Evolutionary conservation across 495 filamentous ascomycete species (phyloP).

Genomic region (Margaritispora aquatica): DNA sequence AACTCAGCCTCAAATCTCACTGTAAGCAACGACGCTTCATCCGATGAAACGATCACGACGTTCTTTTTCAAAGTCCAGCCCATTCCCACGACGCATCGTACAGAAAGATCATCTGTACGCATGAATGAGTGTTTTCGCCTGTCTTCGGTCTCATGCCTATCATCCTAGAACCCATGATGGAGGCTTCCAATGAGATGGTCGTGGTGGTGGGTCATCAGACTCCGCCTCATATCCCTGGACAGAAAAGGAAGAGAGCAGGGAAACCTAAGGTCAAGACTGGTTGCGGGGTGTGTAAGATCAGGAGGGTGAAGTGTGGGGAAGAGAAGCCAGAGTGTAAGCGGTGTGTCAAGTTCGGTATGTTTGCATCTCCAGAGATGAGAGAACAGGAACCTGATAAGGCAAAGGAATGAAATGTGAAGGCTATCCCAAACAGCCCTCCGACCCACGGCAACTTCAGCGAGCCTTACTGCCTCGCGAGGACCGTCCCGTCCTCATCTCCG

Average conservation of each 20-base stretch:
- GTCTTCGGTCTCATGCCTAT: too few relatives aligned
- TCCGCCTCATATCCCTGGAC: background rate
- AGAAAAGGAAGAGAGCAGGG: background rate
- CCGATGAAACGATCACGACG: background rate
- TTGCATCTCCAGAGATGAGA: background rate
- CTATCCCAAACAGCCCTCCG: background rate
- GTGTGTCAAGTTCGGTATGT: background rate
- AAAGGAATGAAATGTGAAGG: constrained; percentile 8
- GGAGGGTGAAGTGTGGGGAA: constrained; percentile 3
- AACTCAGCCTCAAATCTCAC: background rate
- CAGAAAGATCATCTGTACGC: too few relatives aligned
- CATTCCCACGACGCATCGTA: too few relatives aligned
- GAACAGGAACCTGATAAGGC: background rate
- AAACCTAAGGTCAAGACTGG: constrained; percentile 2
- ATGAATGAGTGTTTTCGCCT: too few relatives aligned
- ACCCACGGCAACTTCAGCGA: background rate
- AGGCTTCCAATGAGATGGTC: background rate
- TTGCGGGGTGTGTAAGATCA: background rate
- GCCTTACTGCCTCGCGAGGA: background rate
- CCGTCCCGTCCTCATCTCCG: background rate
- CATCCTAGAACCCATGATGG: background rate
- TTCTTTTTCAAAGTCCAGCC: background rate
- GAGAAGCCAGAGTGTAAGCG: background rate
- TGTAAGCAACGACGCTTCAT: background rate
- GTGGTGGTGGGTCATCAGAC: background rate